These are phyloP conservation scores for Stachybotrys elegans DNA, from an alignment of 2,329 filamentous ascomycete genomes.

Conservation along the genomic window DNA sequence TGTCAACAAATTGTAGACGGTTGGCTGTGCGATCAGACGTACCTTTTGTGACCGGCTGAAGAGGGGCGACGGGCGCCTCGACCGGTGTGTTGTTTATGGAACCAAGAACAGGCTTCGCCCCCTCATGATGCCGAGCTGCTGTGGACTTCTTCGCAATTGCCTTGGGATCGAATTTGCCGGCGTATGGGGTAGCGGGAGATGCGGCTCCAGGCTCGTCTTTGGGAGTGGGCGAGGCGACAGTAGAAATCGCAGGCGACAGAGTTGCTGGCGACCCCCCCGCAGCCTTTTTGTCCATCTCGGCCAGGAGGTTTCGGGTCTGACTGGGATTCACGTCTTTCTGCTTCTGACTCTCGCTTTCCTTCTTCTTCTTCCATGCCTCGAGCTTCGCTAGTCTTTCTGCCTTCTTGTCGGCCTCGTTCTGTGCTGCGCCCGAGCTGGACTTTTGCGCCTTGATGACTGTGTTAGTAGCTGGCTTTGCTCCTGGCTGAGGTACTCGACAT, in stretches of 20 bases:
- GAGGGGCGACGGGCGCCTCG: constrained; percentile 20
- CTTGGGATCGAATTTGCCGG: constrained; percentile 83
- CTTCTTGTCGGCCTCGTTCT: constrained; percentile 67
- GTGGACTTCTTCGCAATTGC: constrained; percentile 76
- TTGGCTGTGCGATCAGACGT: constrained; percentile 17
- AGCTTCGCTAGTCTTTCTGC: constrained; percentile 76
- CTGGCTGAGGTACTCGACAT: no score
- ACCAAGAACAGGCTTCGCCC: constrained; percentile 45
- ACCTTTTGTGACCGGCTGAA: constrained; percentile 32
- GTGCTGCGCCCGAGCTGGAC: constrained; percentile 36
- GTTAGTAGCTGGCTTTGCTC: no score
- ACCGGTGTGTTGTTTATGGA: constrained; percentile 36
- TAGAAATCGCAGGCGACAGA: constrained; percentile 46
- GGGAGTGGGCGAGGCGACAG: constrained; percentile 44
- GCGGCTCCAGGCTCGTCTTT: constrained; percentile 35
- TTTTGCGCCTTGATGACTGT: constrained; percentile 44
- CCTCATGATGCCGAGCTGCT: constrained; percentile 50
- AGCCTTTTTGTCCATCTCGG: constrained; percentile 69
- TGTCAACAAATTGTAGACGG: no score
- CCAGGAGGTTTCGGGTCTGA: constrained; percentile 61
- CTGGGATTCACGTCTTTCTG: constrained; percentile 62
- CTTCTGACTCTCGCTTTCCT: constrained; percentile 69
- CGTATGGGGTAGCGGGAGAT: constrained; percentile 55
- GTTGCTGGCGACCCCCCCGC: constrained; percentile 36
- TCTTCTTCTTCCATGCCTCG: constrained; percentile 89